phyloP scores from a whole-genome alignment of 2,329 filamentous ascomycete species.

The Trichoderma atroviride region DNA sequence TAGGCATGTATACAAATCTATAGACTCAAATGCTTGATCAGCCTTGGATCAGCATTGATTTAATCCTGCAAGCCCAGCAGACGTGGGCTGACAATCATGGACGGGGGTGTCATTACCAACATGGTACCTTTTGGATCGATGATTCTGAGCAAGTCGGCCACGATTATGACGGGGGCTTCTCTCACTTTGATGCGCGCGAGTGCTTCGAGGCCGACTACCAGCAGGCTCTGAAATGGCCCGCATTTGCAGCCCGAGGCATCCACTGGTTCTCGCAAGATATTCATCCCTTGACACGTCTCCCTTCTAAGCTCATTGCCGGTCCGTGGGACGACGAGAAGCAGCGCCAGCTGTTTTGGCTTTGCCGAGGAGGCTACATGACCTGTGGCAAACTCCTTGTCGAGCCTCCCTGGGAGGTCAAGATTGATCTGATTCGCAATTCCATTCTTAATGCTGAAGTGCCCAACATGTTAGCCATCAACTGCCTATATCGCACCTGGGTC shows the following conservation, averaged over 20 bases:
- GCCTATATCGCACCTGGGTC: conserved; percentile 37
- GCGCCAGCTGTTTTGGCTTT: conserved; percentile 51
- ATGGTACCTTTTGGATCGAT: conserved; percentile 35
- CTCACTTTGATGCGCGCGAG: conserved; percentile 39
- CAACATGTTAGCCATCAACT: conserved; percentile 37
- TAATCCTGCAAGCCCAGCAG: conserved; percentile 53
- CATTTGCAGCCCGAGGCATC: conserved; percentile 29
- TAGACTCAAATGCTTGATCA: conserved; percentile 49
- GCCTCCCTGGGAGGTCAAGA: conserved; percentile 47
- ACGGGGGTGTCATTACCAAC: conserved; percentile 39
- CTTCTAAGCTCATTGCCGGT: conserved; percentile 44
- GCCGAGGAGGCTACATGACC: conserved; percentile 43
- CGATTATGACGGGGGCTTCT: conserved; percentile 32
- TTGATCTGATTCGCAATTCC: conserved; percentile 43
- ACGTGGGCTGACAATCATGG: conserved; percentile 49
- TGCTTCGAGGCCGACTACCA: conserved; percentile 45
- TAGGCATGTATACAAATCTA: conserved; percentile 31
- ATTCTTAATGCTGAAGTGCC: conserved; percentile 37
- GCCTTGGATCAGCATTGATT: conserved; percentile 49
- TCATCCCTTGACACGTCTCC: conserved; percentile 45
- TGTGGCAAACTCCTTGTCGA: conserved; percentile 34
- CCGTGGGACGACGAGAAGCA: conserved; percentile 46
- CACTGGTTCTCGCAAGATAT: conserved; percentile 41
- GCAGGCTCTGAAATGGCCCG: conserved; percentile 33
- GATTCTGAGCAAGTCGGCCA: conserved; percentile 27